A percentile compares a stretch with the other conserved stretches of the same genome.
These are phyloP conservation scores for Aspergillus sp. DNA, from an alignment of 2,329 filamentous ascomycete species.

Conservation along the genomic window DNA sequence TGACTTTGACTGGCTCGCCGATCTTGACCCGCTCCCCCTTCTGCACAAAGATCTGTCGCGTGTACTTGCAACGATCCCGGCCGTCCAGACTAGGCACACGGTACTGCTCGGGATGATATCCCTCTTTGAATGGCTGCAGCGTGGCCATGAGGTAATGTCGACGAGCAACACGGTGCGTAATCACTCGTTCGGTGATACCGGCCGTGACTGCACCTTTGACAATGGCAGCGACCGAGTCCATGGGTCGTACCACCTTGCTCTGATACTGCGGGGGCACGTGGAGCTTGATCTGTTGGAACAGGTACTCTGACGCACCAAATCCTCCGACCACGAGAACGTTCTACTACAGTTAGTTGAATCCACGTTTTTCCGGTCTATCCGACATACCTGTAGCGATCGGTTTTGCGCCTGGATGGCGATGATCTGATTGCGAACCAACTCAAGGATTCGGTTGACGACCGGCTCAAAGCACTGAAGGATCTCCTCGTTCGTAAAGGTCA, in stretches of 20 bases:
- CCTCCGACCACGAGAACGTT: conserved; percentile 97
- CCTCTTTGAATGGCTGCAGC: conserved; percentile 97
- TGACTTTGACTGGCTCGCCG: conserved; percentile 97
- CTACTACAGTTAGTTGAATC: conserved; percentile 37
- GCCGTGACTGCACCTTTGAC: conserved; percentile 98
- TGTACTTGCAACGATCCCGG: conserved; percentile 98
- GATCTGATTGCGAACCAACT: conserved; percentile 96
- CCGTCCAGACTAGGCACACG: conserved; percentile 94
- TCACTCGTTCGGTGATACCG: conserved; percentile 93
- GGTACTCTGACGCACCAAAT: conserved; percentile 96
- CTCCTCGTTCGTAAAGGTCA: conserved; percentile 99
- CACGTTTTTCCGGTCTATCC: no score
- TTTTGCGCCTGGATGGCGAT: conserved; percentile 99
- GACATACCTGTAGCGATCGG: conserved; percentile 71
- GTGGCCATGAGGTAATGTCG: conserved; percentile 99
- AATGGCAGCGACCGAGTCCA: conserved; percentile 98
- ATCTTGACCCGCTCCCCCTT: conserved; percentile 99
- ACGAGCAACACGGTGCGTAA: conserved; percentile 95
- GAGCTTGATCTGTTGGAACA: conserved; percentile 99
- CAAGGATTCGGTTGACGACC: conserved; percentile 93
- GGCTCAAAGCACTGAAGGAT: conserved; percentile 99
- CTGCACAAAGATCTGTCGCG: conserved; percentile 95
- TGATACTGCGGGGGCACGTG: conserved; percentile 98
- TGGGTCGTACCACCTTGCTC: conserved; percentile 94
- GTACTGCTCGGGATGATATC: conserved; percentile 97